Conservation (phyloP, 768 basidiomycete species). For the Cystobasidium ongulense region DNA sequence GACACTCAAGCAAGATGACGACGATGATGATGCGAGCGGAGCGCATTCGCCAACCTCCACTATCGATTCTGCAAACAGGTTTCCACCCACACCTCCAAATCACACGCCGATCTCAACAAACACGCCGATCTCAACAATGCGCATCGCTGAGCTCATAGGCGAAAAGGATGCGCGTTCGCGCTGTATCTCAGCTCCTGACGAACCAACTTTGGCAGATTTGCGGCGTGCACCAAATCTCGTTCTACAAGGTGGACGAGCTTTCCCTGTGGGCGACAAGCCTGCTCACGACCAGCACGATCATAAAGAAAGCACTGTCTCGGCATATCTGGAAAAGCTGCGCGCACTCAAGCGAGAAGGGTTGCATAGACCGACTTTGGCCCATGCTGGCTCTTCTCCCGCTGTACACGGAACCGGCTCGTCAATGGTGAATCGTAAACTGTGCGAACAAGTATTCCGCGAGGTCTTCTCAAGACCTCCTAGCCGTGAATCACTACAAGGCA, state of each 20-base stretch:
- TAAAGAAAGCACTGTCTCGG: neutral
- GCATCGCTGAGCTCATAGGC: neutral
- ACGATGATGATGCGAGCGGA: neutral
- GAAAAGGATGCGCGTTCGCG: neutral
- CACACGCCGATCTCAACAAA: neutral
- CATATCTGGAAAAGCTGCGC: neutral
- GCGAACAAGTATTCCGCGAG: slow-evolving; percentile 89
- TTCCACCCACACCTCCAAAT: neutral
- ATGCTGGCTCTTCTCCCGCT: slow-evolving; percentile 43
- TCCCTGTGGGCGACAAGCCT: neutral
- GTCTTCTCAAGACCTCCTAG: slow-evolving; percentile 51
- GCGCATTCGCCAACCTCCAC: neutral
- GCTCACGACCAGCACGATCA: neutral
- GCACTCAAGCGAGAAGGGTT: neutral
- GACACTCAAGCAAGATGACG: slow-evolving; percentile 6
- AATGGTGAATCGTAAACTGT: slow-evolving; percentile 82
- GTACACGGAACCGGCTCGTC: slow-evolving; percentile 85
- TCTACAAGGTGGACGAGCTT: neutral
- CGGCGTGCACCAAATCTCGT: neutral
- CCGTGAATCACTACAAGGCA: neutral
- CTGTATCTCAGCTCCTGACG: slow-evolving; percentile 9
- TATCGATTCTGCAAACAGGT: neutral
- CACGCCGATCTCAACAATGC: neutral
- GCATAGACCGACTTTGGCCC: slow-evolving; percentile 40
- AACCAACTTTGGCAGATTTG: slow-evolving; percentile 16